Evolutionary conservation across 805 yeast species (phyloP).

Genomic region (Myxozyma geophila): DNA sequence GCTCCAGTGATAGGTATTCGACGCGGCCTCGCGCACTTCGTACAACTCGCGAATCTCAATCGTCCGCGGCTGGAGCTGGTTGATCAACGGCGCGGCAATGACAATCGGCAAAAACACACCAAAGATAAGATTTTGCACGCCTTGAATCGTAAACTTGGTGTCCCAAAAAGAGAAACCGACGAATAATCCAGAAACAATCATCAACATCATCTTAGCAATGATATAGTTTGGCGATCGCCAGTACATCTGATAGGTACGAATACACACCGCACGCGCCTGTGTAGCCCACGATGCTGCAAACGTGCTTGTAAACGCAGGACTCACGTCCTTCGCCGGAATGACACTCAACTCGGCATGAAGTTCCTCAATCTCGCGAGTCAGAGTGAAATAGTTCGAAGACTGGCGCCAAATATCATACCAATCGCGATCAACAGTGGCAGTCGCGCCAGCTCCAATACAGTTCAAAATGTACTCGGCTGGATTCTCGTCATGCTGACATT

Average conservation of each 20-base stretch:
- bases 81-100: conserved; percentile 59
- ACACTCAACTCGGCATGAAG: conserved; percentile 41
- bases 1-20: conserved; percentile 77
- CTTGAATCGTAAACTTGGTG: conserved; percentile 56
- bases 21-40: conserved; percentile 71
- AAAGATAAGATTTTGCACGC: conserved; percentile 64
- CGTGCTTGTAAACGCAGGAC: conserved; percentile 38
- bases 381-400: conserved; percentile 50
- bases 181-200: conserved; percentile 59
- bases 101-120: conserved; percentile 62
- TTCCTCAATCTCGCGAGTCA: conserved; percentile 46
- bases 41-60: conserved; percentile 62
- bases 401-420: conserved; percentile 67
- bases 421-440: conserved; percentile 61
- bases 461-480: conserved; percentile 79
- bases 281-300: conserved; percentile 56
- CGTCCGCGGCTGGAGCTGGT: conserved; percentile 67
- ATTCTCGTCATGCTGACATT: conserved; percentile 63
- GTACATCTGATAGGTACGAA: conserved; percentile 52
- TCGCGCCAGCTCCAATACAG: conserved; percentile 81
- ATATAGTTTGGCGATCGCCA: conserved; percentile 70
- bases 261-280: conserved; percentile 51
- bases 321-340: conserved; percentile 39
- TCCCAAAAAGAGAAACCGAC: conserved; percentile 75
- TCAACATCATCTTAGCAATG: conserved; percentile 60